These are phyloP conservation scores for Dentipellis fragilis DNA, from an alignment of 768 basidiomycete genomes.

Conservation along the genomic window DNA sequence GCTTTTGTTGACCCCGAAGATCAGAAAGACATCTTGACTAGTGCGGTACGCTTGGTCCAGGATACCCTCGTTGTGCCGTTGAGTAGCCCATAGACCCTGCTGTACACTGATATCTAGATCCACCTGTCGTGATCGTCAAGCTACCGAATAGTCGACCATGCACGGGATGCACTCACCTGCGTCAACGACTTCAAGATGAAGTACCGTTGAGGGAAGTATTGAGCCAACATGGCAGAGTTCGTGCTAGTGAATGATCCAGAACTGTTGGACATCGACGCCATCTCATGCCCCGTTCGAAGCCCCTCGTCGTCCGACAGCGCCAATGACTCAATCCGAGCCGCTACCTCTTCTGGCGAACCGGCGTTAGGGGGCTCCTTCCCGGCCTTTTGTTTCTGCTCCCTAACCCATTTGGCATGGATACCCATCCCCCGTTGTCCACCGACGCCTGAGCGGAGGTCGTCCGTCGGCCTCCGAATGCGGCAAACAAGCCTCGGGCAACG, in stretches of 20 bases:
- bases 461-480: constrained; percentile 68
- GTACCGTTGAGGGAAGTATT: constrained; percentile 78
- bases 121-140: too few relatives aligned
- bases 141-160: too few relatives aligned
- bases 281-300: constrained; percentile 7
- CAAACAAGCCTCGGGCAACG: constrained; percentile 77
- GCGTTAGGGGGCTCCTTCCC: constrained; percentile 6
- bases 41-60: constrained; percentile 92
- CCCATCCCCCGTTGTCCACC: constrained; percentile 84
- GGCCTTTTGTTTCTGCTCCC: constrained; percentile 39
- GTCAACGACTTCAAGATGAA: constrained; percentile 89
- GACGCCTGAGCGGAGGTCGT: constrained; percentile 83
- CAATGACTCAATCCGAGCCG: constrained; percentile 15
- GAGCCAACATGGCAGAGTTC: constrained; percentile 66
- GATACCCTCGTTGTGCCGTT: constrained; percentile 84
- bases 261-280: constrained; percentile 35
- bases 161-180: constrained; percentile 44
- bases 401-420: constrained; percentile 77
- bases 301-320: constrained; percentile 32
- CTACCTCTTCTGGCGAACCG: constrained; percentile 11
- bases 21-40: constrained; percentile 74
- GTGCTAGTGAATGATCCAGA: constrained; percentile 73
- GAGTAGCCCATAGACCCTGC: constrained; percentile 83
- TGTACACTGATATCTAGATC: constrained; percentile 76
- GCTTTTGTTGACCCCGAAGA: constrained; percentile 90